Base-by-base conservation (phyloP, 106 monocot species). In the Apostasia shenzhenica region DNA sequence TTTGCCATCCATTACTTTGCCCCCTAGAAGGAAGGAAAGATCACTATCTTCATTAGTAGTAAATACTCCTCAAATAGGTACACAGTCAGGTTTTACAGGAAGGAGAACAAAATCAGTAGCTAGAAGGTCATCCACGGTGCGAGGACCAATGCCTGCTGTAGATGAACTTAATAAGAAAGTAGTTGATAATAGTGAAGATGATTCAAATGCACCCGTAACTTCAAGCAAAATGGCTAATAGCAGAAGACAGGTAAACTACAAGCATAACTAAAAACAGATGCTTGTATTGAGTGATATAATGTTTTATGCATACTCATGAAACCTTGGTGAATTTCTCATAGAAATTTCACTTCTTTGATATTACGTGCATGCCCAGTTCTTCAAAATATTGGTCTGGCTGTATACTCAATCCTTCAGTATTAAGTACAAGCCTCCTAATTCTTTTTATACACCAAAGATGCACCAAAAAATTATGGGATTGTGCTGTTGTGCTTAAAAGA, bases 21-120 rank as follows among this genome's bases (percentile, higher is more conserved):
- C 90, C 61, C 63, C 70, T 76, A 86, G 79, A 87, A 86, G 88
- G 80, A 97, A 97, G 70, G 97, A 97, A 77, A 86, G 89, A 74
- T 97, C 97, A 59, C 84, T 97, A 61, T 92, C 92, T 75, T 97
- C 97, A 45, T 70, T 97, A 76, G 97, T 92, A 13, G 84, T 93
- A 45, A 86, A 67, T 57, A 82, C 89, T 75, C 86, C 93, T 80
- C 72, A 76, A 56, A 65, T 94, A 62, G 69, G 78, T 62, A 45
- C 77, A 65, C 86, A 81, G 57, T 65, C 62, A 70, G 69, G 85
- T 42, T 72, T 88, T 67, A 89, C 86, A 50, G 86, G 86, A 79
- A 86, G 86, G 66, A 89, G 89, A 77, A 84, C 89, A 73, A 89
- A 78, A 80, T 75, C 75, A 52, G 61, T 78, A 71, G 70, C 89